Percentiles rank a stretch among this genome's conserved stretches.
These are phyloP conservation scores for Pilasporangium apinafurcum DNA, from an alignment of 352 stramenopile species.

Conservation along the genomic window DNA sequence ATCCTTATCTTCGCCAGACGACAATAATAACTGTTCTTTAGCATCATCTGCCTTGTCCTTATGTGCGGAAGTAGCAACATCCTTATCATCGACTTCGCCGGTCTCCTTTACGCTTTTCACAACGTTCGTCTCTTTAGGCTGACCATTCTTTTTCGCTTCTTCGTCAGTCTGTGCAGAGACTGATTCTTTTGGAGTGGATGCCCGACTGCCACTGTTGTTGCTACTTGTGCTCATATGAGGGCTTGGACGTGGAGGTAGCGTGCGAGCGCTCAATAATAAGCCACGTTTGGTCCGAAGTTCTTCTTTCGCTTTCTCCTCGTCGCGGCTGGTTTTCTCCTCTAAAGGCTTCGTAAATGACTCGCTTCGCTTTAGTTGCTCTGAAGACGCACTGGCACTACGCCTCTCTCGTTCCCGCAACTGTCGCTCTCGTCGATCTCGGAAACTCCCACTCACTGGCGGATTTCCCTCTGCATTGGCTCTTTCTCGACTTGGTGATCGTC, in stretches of 20 bases:
- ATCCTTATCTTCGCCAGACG: too few species aligned
- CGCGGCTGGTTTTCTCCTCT: conserved; percentile 11
- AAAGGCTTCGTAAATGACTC: conserved; percentile 9
- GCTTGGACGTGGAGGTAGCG: conserved; percentile 25
- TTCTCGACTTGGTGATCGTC: conserved; percentile 37
- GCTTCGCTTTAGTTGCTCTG: conserved; percentile 12
- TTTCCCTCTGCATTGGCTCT: conserved; percentile 19
- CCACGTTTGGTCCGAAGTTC: conserved; percentile 17
- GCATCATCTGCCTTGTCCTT: too few species aligned
- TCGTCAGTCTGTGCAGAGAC: conserved; percentile 2
- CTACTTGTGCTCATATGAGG: conserved; percentile 6
- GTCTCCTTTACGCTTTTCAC: too few species aligned
- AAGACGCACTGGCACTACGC: conserved; percentile 3
- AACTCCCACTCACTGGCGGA: conserved; percentile 8
- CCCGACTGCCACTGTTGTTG: conserved; percentile 14
- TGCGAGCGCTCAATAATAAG: conserved; percentile 6
- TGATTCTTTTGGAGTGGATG: conserved; percentile 14
- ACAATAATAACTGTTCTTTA: too few species aligned
- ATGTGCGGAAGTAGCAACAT: too few species aligned
- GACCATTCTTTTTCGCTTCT: conserved; percentile 3
- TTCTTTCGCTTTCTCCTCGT: conserved; percentile 23
- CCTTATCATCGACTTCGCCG: too few species aligned
- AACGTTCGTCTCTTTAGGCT: neutral
- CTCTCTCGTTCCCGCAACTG: conserved; percentile 17
- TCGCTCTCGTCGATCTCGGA: conserved; percentile 26